A percentile compares a stretch with the other conserved stretches of the same genome.
These are phyloP conservation scores for Penstemon eatonii DNA, from an alignment of 257 asterid genomes.

Conservation along the genomic window DNA sequence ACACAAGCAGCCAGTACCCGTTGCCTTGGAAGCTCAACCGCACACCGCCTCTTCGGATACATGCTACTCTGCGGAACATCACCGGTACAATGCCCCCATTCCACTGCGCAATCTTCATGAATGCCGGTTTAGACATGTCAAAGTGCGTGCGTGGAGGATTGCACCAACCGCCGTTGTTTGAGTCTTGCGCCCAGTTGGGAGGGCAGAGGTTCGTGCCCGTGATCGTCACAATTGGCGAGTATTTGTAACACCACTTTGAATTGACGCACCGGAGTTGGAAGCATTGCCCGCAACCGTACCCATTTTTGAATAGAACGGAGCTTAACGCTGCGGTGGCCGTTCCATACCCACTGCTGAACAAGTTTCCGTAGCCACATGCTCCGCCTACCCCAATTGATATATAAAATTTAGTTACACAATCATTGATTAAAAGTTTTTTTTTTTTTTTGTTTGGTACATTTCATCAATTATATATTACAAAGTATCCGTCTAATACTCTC, in stretches of 20 bases:
- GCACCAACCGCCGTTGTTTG: conserved; percentile 91
- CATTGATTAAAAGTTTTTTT: too few species aligned
- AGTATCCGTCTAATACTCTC: too few species aligned
- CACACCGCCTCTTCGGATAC: conserved; percentile 41
- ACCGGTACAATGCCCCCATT: conserved; percentile 79
- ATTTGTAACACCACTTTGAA: conserved; percentile 49
- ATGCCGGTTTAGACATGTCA: conserved; percentile 84
- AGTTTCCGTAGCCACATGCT: conserved; percentile 81
- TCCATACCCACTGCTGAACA: conserved; percentile 67
- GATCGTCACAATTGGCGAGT: conserved; percentile 53
- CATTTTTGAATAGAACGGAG: conserved; percentile 68
- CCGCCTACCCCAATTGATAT: conserved; percentile 43
- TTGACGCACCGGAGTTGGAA: conserved; percentile 59
- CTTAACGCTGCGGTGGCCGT: conserved; percentile 74
- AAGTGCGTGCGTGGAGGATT: conserved; percentile 85
- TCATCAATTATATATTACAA: too few species aligned
- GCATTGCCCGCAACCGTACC: conserved; percentile 83
- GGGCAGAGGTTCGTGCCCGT: conserved; percentile 89
- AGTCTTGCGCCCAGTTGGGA: conserved; percentile 68
- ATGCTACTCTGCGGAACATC: conserved; percentile 56
- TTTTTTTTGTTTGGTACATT: too few species aligned
- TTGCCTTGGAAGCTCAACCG: conserved; percentile 52
- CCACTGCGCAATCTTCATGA: conserved; percentile 78
- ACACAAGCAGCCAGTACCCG: conserved; percentile 62
- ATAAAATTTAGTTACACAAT: too few species aligned